Evolutionary conservation across 2,329 filamentous ascomycete genomes (phyloP), one percentile per base, ranked within the genome.

Genomic region (Cercospora berteroae): DNA sequence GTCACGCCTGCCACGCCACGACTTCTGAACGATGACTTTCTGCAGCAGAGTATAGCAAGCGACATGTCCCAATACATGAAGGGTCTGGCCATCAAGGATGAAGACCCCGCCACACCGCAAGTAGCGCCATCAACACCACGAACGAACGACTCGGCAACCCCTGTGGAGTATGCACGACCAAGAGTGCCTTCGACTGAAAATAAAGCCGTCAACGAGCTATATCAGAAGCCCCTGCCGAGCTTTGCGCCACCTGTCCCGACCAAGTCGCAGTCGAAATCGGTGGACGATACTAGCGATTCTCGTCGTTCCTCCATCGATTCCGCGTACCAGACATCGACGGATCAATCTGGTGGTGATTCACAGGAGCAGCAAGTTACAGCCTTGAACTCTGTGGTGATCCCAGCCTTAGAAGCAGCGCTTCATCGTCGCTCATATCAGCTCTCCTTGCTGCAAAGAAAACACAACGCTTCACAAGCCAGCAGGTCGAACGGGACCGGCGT

Each of bases 361-460:
- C 66, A 65, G 60, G 73, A 74, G 8, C 71, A 74, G 52, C 91
- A 96, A 66, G 85, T 96, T 23, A 95, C 96, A 63, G 93, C 94
- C 2, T 85, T 97, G 1, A 92, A 90, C 75, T 92, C 94, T 72
- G 94, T 99, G 60, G 92, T 99, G 42, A 89, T 98, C 70, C 95
- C 95, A 0, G 94, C 95, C 1, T 85, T 99, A 1, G 93, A 97
- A 79, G 91, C 95, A 72, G 93, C 95, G 7, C 87, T 98, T 20
- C 92, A 93, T 77, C 87, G 95, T 61, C 90, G 95, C 63, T 82
- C 82, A 27, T 86, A 86, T 72, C 83, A 85, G 63, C 79, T 89
- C 63, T 84, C 85, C 59, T 83, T 86, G 44, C 80, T 89, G 63
- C 87, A 87, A 75, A 77, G 75, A 63, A 74, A 72, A 33, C 64